A percentile compares a stretch with the other conserved stretches of the same genome.
Conservation (phyloP, 2,329 filamentous ascomycete species). For the Alternaria triticimaculans region DNA sequence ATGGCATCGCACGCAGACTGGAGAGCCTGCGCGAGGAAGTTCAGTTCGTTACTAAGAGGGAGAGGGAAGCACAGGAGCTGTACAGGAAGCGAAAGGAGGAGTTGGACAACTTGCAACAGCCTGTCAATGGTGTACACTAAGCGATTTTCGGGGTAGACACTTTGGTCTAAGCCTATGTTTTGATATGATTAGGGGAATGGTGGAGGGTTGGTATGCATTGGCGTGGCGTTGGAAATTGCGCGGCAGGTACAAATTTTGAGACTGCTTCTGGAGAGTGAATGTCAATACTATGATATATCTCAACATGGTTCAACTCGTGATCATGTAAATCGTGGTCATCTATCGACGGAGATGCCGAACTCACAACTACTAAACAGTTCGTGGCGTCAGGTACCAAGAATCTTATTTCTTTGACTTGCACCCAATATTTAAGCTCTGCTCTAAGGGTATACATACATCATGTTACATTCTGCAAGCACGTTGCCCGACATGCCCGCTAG, state of each 20-base stretch:
- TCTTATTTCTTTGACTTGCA: neutral
- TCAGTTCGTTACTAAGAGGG: slow-evolving; percentile 76
- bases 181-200: neutral
- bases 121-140: slow-evolving; percentile 48
- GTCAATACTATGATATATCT: neutral
- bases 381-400: neutral
- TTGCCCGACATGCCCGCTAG: neutral
- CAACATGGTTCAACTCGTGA: neutral
- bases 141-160: neutral
- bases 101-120: slow-evolving; percentile 64
- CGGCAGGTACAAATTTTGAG: slow-evolving; percentile 2
- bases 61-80: slow-evolving; percentile 88
- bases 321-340: neutral
- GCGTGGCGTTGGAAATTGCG: slow-evolving; percentile 13
- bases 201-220: slow-evolving; percentile 7
- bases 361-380: neutral
- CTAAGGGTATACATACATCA: neutral
- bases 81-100: slow-evolving; percentile 82
- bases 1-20: slow-evolving; percentile 74
- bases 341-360: neutral
- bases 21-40: slow-evolving; percentile 84
- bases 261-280: neutral
- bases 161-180: neutral
- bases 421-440: neutral
- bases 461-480: neutral